These are phyloP conservation scores for Paramecium pentaurelia DNA, from an alignment of 73 alveolate genomes.

Conservation along the genomic window DNA sequence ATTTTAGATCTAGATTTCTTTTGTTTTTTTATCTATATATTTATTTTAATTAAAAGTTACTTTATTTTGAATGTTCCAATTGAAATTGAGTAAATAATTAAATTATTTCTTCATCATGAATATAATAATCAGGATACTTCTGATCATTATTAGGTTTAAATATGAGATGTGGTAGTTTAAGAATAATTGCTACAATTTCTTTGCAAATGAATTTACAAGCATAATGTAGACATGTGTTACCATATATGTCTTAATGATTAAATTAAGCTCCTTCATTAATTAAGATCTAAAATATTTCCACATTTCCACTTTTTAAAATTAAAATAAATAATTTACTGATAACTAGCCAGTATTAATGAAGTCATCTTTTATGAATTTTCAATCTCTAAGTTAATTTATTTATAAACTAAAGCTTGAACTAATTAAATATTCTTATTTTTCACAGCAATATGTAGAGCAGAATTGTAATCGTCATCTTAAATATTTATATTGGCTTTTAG, in stretches of 20 bases:
- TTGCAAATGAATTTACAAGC: not conserved
- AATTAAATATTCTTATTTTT: not conserved
- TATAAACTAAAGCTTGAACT: not conserved
- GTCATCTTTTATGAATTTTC: constrained; percentile 8
- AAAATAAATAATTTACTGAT: not conserved
- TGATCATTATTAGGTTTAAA: not conserved
- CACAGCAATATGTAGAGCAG: not conserved
- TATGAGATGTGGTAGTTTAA: not conserved
- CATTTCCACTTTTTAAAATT: not conserved
- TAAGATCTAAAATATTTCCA: not conserved
- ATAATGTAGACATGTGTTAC: not conserved
- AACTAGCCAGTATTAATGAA: not conserved
- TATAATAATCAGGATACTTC: not conserved
- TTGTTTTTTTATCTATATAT: not conserved
- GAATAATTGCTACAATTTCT: not conserved
- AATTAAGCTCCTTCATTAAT: not conserved
- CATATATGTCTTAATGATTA: constrained; percentile 17
- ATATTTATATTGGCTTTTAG: not conserved
- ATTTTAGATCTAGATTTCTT: not conserved
- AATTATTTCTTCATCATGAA: not conserved
- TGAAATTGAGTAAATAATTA: not conserved
- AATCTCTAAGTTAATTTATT: not conserved
- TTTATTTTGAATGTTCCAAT: not conserved
- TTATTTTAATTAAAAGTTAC: not conserved
- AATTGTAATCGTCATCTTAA: not conserved